Base-by-base conservation (phyloP, 225 moss, liverwort and hornwort species). In the Polytrichum formosum region DNA sequence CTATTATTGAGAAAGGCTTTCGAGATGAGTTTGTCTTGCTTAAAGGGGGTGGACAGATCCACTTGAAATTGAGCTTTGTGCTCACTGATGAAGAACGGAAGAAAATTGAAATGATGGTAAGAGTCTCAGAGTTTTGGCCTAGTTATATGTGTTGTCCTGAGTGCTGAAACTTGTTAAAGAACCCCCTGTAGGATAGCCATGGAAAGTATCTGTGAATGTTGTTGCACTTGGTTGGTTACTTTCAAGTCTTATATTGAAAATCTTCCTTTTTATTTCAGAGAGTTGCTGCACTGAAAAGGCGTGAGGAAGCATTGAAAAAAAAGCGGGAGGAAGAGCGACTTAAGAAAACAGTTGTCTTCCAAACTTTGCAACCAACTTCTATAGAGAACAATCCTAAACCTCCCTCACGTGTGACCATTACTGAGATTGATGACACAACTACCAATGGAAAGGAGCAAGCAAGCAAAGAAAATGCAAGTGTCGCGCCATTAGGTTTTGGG, bases 1-100 rank as follows among this genome's bases (percentile, higher is more conserved):
- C 88, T 54, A 85, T 90, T 53, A 79, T 91, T 67, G 77, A 96
- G 74, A 82, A 74, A 72, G 91, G 96, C 28, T 85, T 61, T 63
- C 88, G 87, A 77, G 96, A 96, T 67, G 90, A 91, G 20, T 83
- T 85, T 67, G 78, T 91, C 4, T 70, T 69, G 29, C 79, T 96
- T 30, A 55, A 79, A 31, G 79, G 82, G 20, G 93, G 93, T 30
- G 96, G 96, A 64, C 82, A 74, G 64, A 77, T 96, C 65, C 96
- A 93, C 71, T 55, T 96, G 77, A 90, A 70, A 28, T 72, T 91
- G 74, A 84, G 80, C 70, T 93, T 91, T 69, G 73, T 84, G 25
- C 79, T 90, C 33, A 87, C 90, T 70, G 87, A 84, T 77, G 90
- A 84, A 55, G 93, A 91, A 67, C 75, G 75, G 53, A 84, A 71